phyloP scores from a whole-genome alignment of 2,329 filamentous ascomycete genomes.

The Exophiala spinifera region DNA sequence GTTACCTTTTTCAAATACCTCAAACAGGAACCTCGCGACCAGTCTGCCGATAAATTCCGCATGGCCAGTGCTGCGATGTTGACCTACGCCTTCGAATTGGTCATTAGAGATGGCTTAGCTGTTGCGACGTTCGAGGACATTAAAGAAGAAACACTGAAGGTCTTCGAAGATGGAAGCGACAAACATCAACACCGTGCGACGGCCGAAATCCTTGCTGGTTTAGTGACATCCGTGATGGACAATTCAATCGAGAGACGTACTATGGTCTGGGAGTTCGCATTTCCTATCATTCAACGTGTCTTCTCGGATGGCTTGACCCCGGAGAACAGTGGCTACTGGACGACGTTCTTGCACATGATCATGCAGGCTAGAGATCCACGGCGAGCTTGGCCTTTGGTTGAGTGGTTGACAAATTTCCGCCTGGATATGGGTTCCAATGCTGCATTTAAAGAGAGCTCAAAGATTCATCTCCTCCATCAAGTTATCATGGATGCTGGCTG shows the following conservation, averaged over 20 bases:
- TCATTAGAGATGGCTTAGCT: slow-evolving; percentile 72
- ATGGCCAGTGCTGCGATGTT: slow-evolving; percentile 84
- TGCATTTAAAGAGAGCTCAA: slow-evolving; percentile 97
- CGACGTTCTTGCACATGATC: slow-evolving; percentile 85
- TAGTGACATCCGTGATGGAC: slow-evolving; percentile 78
- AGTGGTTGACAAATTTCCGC: slow-evolving; percentile 77
- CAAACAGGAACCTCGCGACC: slow-evolving; percentile 91
- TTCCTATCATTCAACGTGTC: slow-evolving; percentile 80
- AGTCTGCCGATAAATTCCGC: slow-evolving; percentile 77
- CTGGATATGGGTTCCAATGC: slow-evolving; percentile 94
- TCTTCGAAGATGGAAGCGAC: slow-evolving; percentile 90
- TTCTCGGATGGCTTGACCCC: slow-evolving; percentile 91
- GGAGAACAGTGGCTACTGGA: slow-evolving; percentile 93
- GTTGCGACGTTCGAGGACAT: slow-evolving; percentile 81
- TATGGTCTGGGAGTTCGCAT: slow-evolving; percentile 81
- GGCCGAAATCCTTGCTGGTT: slow-evolving; percentile 82
- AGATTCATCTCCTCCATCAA: slow-evolving; percentile 87
- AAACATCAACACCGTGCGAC: slow-evolving; percentile 97
- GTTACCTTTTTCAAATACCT: slow-evolving; percentile 84
- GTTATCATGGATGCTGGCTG: slow-evolving; percentile 84
- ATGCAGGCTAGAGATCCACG: slow-evolving; percentile 87
- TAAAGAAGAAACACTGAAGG: slow-evolving; percentile 69
- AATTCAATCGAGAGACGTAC: slow-evolving; percentile 70
- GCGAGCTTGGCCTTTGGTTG: slow-evolving; percentile 78
- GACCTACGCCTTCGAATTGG: slow-evolving; percentile 84